Percentiles rank a stretch among this genome's conserved stretches.
Conservation (phyloP, 1,284 basidiomycete species). For the Cutaneotrichosporon dermatis region DNA sequence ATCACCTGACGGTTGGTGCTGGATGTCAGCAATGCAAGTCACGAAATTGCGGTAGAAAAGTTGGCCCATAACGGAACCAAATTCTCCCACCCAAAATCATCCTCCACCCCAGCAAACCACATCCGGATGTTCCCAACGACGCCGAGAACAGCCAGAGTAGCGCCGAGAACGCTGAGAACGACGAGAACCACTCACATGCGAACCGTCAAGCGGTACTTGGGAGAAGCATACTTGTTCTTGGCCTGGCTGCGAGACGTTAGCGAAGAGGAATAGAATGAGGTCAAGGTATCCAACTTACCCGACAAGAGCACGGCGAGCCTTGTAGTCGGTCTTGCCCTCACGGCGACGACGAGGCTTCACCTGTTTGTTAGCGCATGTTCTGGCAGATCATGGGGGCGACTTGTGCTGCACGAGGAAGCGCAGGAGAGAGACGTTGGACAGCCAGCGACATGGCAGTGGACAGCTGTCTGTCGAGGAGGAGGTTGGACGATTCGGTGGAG, state of each 20-base stretch:
- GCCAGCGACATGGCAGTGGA: too few relatives aligned
- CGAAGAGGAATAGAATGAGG: background rate
- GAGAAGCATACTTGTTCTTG: conserved; percentile 99
- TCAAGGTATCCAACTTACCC: background rate
- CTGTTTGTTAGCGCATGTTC: conserved; percentile 64
- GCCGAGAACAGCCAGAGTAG: too few relatives aligned
- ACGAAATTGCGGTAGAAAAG: background rate
- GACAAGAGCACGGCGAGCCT: conserved; percentile 55
- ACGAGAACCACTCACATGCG: background rate
- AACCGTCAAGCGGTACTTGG: conserved; percentile 89
- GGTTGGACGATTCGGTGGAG: too few relatives aligned
- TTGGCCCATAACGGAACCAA: background rate
- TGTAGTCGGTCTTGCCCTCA: conserved; percentile 99
- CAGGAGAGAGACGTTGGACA: too few relatives aligned
- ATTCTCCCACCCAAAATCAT: background rate
- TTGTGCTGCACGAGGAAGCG: too few relatives aligned
- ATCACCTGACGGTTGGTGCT: conserved; percentile 92
- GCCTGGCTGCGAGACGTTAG: conserved; percentile 61
- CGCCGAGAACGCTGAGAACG: background rate
- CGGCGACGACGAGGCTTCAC: conserved; percentile 91
- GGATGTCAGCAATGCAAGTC: conserved; percentile 5
- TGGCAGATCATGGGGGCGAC: too few relatives aligned
- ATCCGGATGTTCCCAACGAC: background rate
- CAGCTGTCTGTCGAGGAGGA: too few relatives aligned
- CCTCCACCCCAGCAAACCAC: background rate